Percentiles rank a stretch among this genome's conserved stretches.
Conservation (phyloP, 139 green algal genomes). For the Chlamydomonas sp. region DNA sequence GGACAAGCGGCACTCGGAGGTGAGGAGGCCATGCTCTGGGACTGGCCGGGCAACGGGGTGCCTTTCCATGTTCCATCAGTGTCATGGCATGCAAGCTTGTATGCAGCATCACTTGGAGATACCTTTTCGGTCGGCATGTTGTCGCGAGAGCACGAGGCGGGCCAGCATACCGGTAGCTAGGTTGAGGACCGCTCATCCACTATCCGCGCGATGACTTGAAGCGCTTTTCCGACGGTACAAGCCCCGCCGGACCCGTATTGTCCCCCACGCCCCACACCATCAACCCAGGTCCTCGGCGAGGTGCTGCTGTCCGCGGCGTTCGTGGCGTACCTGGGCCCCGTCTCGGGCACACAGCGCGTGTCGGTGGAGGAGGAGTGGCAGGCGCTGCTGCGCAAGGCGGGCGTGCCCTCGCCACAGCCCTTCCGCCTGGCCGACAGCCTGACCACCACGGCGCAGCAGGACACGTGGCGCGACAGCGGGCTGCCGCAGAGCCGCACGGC, state of each 20-base stretch:
- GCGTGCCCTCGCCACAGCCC: constrained; percentile 9
- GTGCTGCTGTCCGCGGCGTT: constrained; percentile 41
- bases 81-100: too few species aligned
- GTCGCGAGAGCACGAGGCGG: too few species aligned
- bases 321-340: constrained; percentile 52
- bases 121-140: too few species aligned
- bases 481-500: constrained; percentile 46
- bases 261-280: too few species aligned
- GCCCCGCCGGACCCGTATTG: too few species aligned
- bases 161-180: too few species aligned
- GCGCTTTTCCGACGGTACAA: too few species aligned
- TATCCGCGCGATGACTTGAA: too few species aligned
- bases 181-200: too few species aligned
- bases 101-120: too few species aligned
- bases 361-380: constrained; percentile 42
- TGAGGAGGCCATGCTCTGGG: background rate
- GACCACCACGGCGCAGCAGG: constrained; percentile 26
- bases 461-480: constrained; percentile 36
- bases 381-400: background rate
- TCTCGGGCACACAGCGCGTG: constrained; percentile 32
- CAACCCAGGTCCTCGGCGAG: constrained; percentile 44
- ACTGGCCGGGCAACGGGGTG: background rate
- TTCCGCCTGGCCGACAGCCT: constrained; percentile 38
- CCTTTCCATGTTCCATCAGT: too few species aligned
- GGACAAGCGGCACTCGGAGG: constrained; percentile 44